Percentiles rank a stretch among this genome's conserved stretches.
Evolutionary conservation across 2,329 filamentous ascomycete genomes (phyloP).

Genomic region (Penicillium sp.): DNA sequence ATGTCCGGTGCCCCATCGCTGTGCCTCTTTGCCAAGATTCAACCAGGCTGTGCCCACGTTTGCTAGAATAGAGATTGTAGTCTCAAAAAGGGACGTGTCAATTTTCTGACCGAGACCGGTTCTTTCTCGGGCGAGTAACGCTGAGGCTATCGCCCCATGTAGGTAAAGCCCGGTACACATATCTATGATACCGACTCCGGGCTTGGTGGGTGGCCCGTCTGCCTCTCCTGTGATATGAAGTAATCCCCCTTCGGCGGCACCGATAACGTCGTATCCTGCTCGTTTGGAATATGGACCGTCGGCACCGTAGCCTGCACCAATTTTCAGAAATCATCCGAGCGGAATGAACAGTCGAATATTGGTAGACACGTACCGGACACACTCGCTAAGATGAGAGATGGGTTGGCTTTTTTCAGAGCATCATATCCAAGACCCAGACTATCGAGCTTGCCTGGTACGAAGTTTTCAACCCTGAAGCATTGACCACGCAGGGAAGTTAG

Average conservation of each 20-base stretch:
- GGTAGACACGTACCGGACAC: constrained; percentile 37
- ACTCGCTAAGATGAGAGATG: constrained; percentile 46
- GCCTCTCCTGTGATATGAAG: constrained; percentile 48
- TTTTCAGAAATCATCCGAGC: not conserved
- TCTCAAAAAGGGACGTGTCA: constrained; percentile 50
- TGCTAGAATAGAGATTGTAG: constrained; percentile 42
- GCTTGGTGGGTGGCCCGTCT: constrained; percentile 43
- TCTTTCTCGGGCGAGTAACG: constrained; percentile 40
- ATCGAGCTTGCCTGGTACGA: constrained; percentile 47
- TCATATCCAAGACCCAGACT: constrained; percentile 46
- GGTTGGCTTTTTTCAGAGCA: constrained; percentile 38
- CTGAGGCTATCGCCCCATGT: constrained; percentile 49
- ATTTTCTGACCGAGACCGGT: constrained; percentile 48
- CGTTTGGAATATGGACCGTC: constrained; percentile 45
- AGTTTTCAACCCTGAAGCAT: constrained; percentile 44
- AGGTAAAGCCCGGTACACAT: constrained; percentile 50
- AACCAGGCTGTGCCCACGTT: constrained; percentile 47
- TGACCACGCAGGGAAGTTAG: not conserved
- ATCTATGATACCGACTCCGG: constrained; percentile 48
- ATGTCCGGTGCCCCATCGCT: constrained; percentile 50
- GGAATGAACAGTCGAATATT: not conserved
- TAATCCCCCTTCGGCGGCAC: constrained; percentile 46
- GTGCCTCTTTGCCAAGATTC: constrained; percentile 43
- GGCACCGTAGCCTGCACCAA: constrained; percentile 38
- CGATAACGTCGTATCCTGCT: constrained; percentile 51